A percentile compares a stretch with the other conserved stretches of the same genome.
Conservation (phyloP, 1,284 basidiomycete genomes). For the Moesziomyces sp. region DNA sequence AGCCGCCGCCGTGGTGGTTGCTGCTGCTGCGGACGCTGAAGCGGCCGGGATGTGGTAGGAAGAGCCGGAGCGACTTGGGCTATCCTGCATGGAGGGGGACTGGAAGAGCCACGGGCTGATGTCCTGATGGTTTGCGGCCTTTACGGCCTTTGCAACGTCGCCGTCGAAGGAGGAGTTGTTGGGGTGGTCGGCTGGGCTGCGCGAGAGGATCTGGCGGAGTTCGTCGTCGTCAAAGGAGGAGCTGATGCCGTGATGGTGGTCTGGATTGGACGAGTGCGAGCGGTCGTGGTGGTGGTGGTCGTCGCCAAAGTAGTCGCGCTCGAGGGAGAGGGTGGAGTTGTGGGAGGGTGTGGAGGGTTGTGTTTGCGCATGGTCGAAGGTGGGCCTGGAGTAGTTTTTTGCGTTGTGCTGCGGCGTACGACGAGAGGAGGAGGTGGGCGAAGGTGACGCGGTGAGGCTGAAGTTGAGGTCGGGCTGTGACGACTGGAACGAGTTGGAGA, state of each 20-base stretch:
- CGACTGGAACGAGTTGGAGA: slow-evolving; percentile 27
- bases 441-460: slow-evolving; percentile 16
- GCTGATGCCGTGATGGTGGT: slow-evolving; percentile 31
- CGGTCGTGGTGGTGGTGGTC: not conserved
- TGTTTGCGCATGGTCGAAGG: slow-evolving; percentile 22
- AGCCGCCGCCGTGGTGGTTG: not conserved
- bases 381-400: slow-evolving; percentile 25
- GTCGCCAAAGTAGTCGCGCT: slow-evolving; percentile 8
- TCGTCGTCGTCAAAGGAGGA: slow-evolving; percentile 41
- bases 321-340: slow-evolving; percentile 3
- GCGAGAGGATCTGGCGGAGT: slow-evolving; percentile 42
- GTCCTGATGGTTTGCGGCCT: slow-evolving; percentile 40
- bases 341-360: slow-evolving; percentile 22
- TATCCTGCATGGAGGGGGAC: slow-evolving; percentile 9
- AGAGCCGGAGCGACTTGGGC: not conserved
- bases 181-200: slow-evolving; percentile 5
- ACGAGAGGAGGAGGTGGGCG: slow-evolving; percentile 15
- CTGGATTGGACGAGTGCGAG: slow-evolving; percentile 9
- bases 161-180: slow-evolving; percentile 8
- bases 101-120: slow-evolving; percentile 58
- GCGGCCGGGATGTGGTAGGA: too few species aligned
- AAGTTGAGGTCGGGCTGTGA: slow-evolving; percentile 29
- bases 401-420: not conserved
- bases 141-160: slow-evolving; percentile 25
- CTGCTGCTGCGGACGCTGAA: not conserved